phyloP scores from a whole-genome alignment of 257 asterid species.

The Primulina eburnea region DNA sequence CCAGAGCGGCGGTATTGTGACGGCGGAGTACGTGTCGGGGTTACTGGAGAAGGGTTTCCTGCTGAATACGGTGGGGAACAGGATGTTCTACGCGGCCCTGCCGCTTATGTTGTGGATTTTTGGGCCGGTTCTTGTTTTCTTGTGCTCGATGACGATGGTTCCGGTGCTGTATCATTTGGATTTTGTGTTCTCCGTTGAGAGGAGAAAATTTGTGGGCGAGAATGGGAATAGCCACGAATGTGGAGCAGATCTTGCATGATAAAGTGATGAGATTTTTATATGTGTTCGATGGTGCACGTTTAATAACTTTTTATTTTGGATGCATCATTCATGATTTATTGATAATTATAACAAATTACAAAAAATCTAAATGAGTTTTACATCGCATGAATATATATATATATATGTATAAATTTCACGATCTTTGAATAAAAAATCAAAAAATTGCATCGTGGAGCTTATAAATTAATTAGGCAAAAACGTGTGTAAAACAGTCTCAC shows the following conservation, averaged over 20 bases:
- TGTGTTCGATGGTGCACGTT: neutral
- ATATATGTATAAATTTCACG: no score
- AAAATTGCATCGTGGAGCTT: no score
- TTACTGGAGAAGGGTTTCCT: constrained; percentile 62
- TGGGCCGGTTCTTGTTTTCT: constrained; percentile 77
- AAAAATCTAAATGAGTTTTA: no score
- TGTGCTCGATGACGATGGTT: constrained; percentile 63
- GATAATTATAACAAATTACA: no score
- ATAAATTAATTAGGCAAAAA: no score
- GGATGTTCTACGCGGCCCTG: constrained; percentile 74
- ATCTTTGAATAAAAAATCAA: no score
- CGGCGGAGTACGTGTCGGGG: constrained; percentile 62
- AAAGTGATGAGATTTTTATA: no score
- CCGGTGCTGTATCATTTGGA: constrained; percentile 79
- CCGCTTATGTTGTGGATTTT: constrained; percentile 87
- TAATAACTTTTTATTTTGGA: no score
- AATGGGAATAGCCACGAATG: constrained; percentile 12
- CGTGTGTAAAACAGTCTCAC: no score
- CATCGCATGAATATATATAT: no score
- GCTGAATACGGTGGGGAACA: constrained; percentile 70
- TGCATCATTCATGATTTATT: no score
- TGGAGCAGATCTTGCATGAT: constrained; percentile 1
- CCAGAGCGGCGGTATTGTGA: constrained; percentile 34
- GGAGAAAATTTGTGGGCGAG: constrained; percentile 27
- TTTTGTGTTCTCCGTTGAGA: constrained; percentile 38